Evolutionary conservation across 228 moss, liverwort and hornwort species (phyloP), one percentile per base, ranked within the genome.

Genomic region (Sphagnum fallax): DNA sequence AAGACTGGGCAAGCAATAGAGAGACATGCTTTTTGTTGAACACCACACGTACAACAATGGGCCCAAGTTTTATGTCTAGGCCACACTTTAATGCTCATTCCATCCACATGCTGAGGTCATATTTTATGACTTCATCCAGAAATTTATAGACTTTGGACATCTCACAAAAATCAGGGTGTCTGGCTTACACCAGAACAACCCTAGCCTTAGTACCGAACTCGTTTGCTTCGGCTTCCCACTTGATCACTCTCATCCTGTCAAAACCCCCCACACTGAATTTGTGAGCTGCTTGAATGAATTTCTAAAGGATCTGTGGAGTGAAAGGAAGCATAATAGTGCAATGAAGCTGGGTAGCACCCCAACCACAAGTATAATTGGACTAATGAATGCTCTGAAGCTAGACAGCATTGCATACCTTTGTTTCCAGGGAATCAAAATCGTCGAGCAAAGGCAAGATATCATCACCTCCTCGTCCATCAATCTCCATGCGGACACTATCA

Each of bases 401-500:
- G 32, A 32, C 32, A 32, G 32, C 2, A 3, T 32, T 32, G 53
- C 52, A 51, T 74, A 87, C 87, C 95, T 96, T 88, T 70, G 76
- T 80, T 73, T 92, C 95, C 72, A 90, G 77, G 77, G 87, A 81
- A 71, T 96, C 95, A 96, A 96, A 96, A 96, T 89, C 89, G 81
- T 96, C 95, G 47, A 96, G 95, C 74, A 96, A 73, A 72, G 90
- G 92, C 87, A 86, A 86, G 70, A 87, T 86, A 69, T 82, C 89
- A 65, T 96, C 92, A 70, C 80, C 87, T 73, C 87, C 92, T 61
- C 76, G 82, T 74, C 88, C 91, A 72, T 92, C 95, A 47, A 92
- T 71, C 82, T 92, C 95, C 95, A 96, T 96, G 74, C 95, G 87
- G 75, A 96, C 95, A 69, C 95, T 96, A 58, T 92, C 95, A 53